phyloP scores from a whole-genome alignment of 2,329 filamentous ascomycete species.

The Phialophora verrucosa region DNA sequence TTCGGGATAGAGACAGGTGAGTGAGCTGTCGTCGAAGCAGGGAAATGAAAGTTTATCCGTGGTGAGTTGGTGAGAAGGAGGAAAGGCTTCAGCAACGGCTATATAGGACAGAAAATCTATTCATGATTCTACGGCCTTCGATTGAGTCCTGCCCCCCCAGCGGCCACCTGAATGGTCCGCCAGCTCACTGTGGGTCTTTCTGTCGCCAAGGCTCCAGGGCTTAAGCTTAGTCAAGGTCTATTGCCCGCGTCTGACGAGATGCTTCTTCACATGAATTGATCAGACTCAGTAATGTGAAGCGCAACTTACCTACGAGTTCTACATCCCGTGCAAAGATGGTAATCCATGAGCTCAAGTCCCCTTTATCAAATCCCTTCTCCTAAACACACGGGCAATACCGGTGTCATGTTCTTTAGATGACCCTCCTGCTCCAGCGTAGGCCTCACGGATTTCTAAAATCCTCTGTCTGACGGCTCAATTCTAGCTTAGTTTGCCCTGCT shows the following conservation, averaged over 20 bases:
- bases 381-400: neutral
- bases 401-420: neutral
- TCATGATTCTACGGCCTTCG: constrained; percentile 1
- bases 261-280: neutral
- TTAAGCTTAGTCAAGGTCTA: constrained; percentile 1
- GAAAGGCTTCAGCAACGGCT: constrained; percentile 13
- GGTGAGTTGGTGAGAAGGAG: constrained; percentile 6
- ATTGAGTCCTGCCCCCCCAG: constrained; percentile 6
- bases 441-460: neutral
- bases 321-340: neutral
- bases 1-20: constrained; percentile 5
- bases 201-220: neutral
- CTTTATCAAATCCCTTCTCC: neutral
- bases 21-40: constrained; percentile 7
- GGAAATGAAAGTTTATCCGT: constrained; percentile 13
- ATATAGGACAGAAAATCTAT: constrained; percentile 8
- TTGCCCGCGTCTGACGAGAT: neutral
- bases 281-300: neutral
- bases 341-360: neutral
- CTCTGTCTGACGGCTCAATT: constrained; percentile 6
- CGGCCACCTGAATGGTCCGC: constrained; percentile 4
- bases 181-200: constrained; percentile 3
- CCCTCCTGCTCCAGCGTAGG: neutral
- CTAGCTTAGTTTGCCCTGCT: constrained; percentile 3
- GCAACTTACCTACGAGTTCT: neutral